Percentiles rank a stretch among this genome's conserved stretches.
phyloP scores from a whole-genome alignment of 768 basidiomycete genomes.

The Mycena vulgaris region DNA sequence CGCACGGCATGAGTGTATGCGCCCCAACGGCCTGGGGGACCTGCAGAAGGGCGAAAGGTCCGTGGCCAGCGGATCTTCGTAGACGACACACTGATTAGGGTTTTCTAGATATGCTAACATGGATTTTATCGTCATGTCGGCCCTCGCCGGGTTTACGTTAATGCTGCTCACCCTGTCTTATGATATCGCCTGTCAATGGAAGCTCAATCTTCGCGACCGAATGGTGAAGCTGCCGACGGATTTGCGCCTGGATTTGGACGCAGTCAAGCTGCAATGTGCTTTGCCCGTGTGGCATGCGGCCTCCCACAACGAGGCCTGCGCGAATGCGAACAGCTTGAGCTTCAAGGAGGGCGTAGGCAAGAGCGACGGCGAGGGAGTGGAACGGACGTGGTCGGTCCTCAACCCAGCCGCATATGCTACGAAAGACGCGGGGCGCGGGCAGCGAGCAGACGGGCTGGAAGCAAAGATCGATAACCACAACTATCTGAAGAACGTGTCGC shows the following conservation, averaged over 20 bases:
- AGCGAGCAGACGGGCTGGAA: too few species aligned
- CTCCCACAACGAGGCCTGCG: conserved; percentile 34
- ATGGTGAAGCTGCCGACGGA: background rate
- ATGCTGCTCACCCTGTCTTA: conserved; percentile 33
- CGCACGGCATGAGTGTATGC: conserved; percentile 34
- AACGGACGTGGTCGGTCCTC: too few species aligned
- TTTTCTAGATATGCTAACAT: conserved; percentile 40
- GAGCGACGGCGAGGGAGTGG: conserved; percentile 24
- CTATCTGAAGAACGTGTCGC: too few species aligned
- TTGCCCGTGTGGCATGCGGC: conserved; percentile 38
- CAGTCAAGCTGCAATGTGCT: background rate
- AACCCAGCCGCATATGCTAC: too few species aligned
- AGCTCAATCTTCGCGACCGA: conserved; percentile 4
- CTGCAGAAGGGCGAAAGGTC: conserved; percentile 43
- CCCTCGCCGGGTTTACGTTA: conserved; percentile 1
- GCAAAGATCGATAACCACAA: too few species aligned
- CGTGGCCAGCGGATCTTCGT: background rate
- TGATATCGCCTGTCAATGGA: conserved; percentile 47
- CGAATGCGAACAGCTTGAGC: conserved; percentile 21
- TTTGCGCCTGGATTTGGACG: background rate
- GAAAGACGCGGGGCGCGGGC: too few species aligned
- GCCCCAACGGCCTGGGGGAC: conserved; percentile 20
- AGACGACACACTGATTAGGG: background rate
- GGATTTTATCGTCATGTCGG: conserved; percentile 41
- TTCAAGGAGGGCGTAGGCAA: conserved; percentile 21